These are phyloP conservation scores for Ophiostoma angusticollis DNA, from an alignment of 2,329 filamentous ascomycete species.

Conservation along the genomic window DNA sequence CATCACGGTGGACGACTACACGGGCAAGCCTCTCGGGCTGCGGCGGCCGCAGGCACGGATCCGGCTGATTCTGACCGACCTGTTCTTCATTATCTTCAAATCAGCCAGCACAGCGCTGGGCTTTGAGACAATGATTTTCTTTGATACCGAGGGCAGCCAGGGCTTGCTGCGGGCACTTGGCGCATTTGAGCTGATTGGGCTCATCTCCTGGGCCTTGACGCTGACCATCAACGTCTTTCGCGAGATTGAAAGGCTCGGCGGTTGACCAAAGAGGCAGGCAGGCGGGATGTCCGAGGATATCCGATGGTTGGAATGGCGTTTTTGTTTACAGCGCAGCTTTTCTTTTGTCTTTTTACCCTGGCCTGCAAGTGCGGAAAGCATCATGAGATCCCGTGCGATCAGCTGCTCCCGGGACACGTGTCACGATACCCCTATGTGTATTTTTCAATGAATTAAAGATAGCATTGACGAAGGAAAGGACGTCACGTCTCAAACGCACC, in stretches of 20 bases:
- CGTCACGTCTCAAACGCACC: too few species aligned
- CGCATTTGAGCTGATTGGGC: conserved; percentile 16
- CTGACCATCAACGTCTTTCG: conserved; percentile 17
- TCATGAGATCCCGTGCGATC: too few species aligned
- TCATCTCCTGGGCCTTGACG: conserved; percentile 16
- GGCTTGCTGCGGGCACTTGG: conserved; percentile 12
- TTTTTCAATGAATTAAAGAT: not conserved
- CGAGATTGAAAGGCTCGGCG: conserved; percentile 16
- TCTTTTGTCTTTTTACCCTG: not conserved
- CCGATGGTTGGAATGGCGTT: not conserved
- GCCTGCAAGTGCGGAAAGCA: too few species aligned
- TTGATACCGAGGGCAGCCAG: conserved; percentile 7
- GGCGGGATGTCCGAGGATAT: not conserved
- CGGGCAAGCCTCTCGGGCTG: conserved; percentile 79
- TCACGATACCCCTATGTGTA: not conserved
- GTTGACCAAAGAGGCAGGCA: not conserved
- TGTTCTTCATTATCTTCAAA: conserved; percentile 96
- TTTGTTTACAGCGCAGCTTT: not conserved
- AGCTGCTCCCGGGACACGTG: too few species aligned
- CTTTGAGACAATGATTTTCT: conserved; percentile 17
- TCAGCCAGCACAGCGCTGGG: conserved; percentile 78
- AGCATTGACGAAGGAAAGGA: not conserved
- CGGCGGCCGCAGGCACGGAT: conserved; percentile 77
- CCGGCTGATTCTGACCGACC: conserved; percentile 75
- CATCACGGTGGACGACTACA: conserved; percentile 95